Evolutionary conservation across 2,329 filamentous ascomycete species (phyloP).

Genomic region (Fusarium sp.): DNA sequence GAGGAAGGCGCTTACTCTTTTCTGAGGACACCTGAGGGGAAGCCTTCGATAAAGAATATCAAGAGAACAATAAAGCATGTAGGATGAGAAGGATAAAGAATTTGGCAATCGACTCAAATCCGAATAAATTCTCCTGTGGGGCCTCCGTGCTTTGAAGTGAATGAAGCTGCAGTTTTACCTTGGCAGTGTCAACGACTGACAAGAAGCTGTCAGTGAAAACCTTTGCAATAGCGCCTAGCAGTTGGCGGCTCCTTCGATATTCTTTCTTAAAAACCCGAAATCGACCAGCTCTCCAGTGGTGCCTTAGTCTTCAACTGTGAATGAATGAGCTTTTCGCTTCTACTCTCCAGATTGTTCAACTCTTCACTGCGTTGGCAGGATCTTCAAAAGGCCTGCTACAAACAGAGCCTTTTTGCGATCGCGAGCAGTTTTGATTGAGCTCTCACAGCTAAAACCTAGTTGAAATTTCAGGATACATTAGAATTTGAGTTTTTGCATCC

Average conservation of each 20-base stretch:
- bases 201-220: slow-evolving; percentile 20
- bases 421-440: slow-evolving; percentile 35
- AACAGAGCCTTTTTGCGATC: slow-evolving; percentile 43
- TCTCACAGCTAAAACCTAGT: slow-evolving; percentile 12
- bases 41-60: slow-evolving; percentile 1
- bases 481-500: neutral
- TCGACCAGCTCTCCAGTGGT: neutral
- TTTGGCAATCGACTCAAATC: neutral
- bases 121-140: slow-evolving; percentile 9
- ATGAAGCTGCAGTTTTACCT: slow-evolving; percentile 8
- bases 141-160: slow-evolving; percentile 4
- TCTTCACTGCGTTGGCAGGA: slow-evolving; percentile 37
- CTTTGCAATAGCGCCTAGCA: slow-evolving; percentile 12
- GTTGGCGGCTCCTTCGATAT: slow-evolving; percentile 2
- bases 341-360: slow-evolving; percentile 20
- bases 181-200: slow-evolving; percentile 40
- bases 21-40: neutral
- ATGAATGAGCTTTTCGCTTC: slow-evolving; percentile 10
- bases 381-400: slow-evolving; percentile 44
- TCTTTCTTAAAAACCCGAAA: neutral
- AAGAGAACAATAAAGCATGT: neutral
- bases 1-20: slow-evolving; percentile 12
- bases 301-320: neutral
- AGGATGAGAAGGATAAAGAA: neutral
- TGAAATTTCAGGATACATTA: slow-evolving; percentile 12